Conservation (phyloP, 306 rosid species). For the Hippophae rhamnoides region DNA sequence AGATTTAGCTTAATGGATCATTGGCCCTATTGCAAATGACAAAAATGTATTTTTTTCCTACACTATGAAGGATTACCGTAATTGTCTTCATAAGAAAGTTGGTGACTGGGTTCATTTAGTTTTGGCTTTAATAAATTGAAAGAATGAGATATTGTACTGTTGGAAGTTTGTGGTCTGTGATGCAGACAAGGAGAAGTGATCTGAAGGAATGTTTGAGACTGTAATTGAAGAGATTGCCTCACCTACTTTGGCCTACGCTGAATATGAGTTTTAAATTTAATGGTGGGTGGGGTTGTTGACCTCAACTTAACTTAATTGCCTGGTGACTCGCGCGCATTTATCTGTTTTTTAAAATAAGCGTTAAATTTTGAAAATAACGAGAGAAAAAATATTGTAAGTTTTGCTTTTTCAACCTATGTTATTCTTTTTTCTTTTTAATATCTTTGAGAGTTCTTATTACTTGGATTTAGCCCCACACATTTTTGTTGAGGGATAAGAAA, state of each 20-base stretch:
- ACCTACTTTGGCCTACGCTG: constrained; percentile 8
- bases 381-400: too few relatives aligned
- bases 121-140: constrained; percentile 34
- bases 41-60: constrained; percentile 28
- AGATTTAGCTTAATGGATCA: constrained; percentile 28
- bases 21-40: constrained; percentile 27
- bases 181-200: constrained; percentile 25
- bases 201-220: constrained; percentile 9
- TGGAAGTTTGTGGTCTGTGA: constrained; percentile 44
- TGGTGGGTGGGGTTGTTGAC: background rate
- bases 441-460: too few relatives aligned
- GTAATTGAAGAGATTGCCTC: background rate
- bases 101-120: constrained; percentile 31
- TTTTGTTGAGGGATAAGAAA: too few relatives aligned
- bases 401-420: too few relatives aligned
- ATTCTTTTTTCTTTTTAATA: too few relatives aligned
- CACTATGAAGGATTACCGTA: constrained; percentile 16
- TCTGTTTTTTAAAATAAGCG: too few relatives aligned
- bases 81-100: background rate
- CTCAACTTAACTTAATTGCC: background rate
- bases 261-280: background rate
- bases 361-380: too few relatives aligned
- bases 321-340: constrained; percentile 1
- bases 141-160: constrained; percentile 19
- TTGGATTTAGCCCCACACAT: too few relatives aligned